These are phyloP conservation scores for Mucor lusitanicus DNA, from an alignment of 371 early-diverging fungal genomes.

Conservation along the genomic window DNA sequence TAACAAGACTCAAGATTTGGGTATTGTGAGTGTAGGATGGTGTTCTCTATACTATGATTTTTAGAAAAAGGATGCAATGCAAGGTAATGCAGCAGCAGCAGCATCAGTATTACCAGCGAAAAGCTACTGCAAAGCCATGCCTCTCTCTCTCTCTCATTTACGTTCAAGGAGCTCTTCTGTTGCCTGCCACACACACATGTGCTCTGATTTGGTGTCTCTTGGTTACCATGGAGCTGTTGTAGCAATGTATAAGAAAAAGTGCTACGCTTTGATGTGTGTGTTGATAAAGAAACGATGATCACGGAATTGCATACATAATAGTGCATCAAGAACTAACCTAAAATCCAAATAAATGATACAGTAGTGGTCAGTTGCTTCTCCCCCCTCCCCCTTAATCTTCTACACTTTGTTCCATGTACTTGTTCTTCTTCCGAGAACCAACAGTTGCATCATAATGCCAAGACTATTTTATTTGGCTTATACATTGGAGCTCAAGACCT, in stretches of 20 bases:
- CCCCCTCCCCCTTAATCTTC: neutral
- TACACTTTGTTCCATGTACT: neutral
- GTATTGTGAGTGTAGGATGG: slow-evolving; percentile 1
- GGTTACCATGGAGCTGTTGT: neutral
- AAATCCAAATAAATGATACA: slow-evolving; percentile 5
- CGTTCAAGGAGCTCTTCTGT: no score
- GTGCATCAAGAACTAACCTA: slow-evolving; percentile 11
- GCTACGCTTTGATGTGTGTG: slow-evolving; percentile 1
- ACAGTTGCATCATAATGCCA: neutral
- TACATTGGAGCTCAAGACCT: slow-evolving; percentile 20
- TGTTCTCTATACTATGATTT: neutral
- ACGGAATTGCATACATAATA: slow-evolving; percentile 2
- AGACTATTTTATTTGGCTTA: neutral
- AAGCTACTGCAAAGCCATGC: slow-evolving; percentile 1
- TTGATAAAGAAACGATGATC: slow-evolving; percentile 5
- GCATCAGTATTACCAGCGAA: neutral
- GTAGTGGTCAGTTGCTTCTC: neutral
- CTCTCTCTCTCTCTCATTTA: no score
- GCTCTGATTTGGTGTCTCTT: neutral
- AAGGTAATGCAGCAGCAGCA: slow-evolving; percentile 12
- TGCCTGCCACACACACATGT: neutral
- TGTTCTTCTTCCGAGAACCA: neutral
- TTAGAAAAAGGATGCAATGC: slow-evolving; percentile 17
- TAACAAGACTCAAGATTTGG: neutral
- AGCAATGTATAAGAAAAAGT: neutral